Conservation (phyloP, 2,329 filamentous ascomycete species). For the Cladophialophora yegresii region DNA sequence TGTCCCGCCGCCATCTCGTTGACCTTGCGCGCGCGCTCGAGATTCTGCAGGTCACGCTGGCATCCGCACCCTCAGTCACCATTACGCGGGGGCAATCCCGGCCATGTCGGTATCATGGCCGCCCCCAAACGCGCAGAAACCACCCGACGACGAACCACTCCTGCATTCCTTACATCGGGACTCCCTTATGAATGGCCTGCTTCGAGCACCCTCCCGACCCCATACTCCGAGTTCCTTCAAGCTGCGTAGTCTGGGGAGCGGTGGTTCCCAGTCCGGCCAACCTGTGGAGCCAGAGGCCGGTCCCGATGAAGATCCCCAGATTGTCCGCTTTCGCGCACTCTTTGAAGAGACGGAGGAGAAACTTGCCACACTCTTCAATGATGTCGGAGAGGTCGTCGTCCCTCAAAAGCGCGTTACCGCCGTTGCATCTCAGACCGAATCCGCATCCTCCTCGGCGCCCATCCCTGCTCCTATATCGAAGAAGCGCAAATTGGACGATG, state of each 20-base stretch:
- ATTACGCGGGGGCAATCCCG: slow-evolving; percentile 46
- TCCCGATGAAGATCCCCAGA: slow-evolving; percentile 68
- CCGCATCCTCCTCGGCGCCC: slow-evolving; percentile 53
- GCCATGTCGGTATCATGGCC: slow-evolving; percentile 70
- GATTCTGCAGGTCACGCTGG: not conserved
- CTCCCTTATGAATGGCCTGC: slow-evolving; percentile 46
- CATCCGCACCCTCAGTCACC: slow-evolving; percentile 40
- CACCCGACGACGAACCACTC: slow-evolving; percentile 68
- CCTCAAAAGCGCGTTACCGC: slow-evolving; percentile 53
- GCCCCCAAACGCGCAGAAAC: slow-evolving; percentile 57
- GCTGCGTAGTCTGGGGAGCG: slow-evolving; percentile 45
- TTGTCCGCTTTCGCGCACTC: slow-evolving; percentile 72
- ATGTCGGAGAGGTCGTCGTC: slow-evolving; percentile 39
- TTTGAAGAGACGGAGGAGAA: slow-evolving; percentile 76
- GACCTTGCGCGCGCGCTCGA: not conserved
- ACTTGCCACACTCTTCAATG: slow-evolving; percentile 73
- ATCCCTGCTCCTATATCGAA: slow-evolving; percentile 58
- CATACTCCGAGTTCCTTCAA: slow-evolving; percentile 47
- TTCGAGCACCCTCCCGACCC: slow-evolving; percentile 47
- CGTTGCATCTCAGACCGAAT: slow-evolving; percentile 49
- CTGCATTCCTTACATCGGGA: slow-evolving; percentile 37
- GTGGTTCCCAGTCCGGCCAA: slow-evolving; percentile 50
- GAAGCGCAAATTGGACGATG: slow-evolving; percentile 72
- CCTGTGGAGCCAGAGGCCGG: slow-evolving; percentile 57
- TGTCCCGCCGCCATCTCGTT: not conserved